Percentiles rank a stretch among this genome's conserved stretches.
Evolutionary conservation across 805 yeast genomes (phyloP).

Genomic region (Jamesozyma gamospora): DNA sequence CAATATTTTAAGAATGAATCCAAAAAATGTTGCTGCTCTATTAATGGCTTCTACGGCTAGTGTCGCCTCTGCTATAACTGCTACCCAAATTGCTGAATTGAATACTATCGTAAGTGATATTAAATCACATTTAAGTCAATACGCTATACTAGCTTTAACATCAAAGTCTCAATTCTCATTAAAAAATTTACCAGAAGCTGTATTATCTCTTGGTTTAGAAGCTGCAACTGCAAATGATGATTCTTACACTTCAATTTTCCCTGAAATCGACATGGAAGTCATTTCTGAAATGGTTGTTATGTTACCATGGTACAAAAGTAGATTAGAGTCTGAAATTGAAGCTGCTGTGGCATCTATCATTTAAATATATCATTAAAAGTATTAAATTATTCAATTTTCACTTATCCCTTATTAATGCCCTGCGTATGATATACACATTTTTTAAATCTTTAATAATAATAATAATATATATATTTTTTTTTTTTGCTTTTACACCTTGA

Average conservation of each 20-base stretch:
- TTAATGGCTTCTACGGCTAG: constrained; percentile 14
- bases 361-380: too few species aligned
- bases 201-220: constrained; percentile 15
- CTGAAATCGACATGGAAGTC: constrained; percentile 20
- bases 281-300: constrained; percentile 22
- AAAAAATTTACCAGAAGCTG: constrained; percentile 13
- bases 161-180: constrained; percentile 9
- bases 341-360: constrained; percentile 6
- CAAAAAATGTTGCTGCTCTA: too few species aligned
- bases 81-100: constrained; percentile 16
- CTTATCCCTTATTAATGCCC: too few species aligned
- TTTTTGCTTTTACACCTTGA: too few species aligned
- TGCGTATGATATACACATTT: too few species aligned
- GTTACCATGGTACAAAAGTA: constrained; percentile 29
- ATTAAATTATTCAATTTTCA: too few species aligned
- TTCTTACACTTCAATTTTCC: constrained; percentile 27
- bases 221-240: constrained; percentile 25
- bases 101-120: constrained; percentile 16
- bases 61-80: constrained; percentile 11
- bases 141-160: constrained; percentile 8
- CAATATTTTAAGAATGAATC: too few species aligned
- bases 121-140: constrained; percentile 8
- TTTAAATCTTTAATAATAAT: too few species aligned
- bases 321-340: constrained; percentile 14
- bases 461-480: too few species aligned